Conservation (phyloP, 2,329 filamentous ascomycete genomes). For the Claviceps sp. region DNA sequence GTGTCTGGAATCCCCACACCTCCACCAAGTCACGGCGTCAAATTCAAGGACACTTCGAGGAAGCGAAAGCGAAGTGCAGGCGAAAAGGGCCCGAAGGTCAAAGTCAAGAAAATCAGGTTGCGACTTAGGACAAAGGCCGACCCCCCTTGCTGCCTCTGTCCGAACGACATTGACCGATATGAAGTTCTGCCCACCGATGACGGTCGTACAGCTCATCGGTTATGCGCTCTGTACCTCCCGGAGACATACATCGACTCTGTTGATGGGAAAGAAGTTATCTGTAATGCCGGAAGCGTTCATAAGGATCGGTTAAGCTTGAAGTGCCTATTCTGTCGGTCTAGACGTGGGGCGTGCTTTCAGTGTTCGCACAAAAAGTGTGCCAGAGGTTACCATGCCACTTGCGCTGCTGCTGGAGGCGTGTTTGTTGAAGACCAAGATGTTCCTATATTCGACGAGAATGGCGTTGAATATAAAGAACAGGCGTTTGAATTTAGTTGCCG, state of each 20-base stretch:
- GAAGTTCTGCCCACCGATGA: slow-evolving; percentile 80
- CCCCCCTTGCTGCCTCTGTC: slow-evolving; percentile 81
- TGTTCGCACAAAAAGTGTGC: slow-evolving; percentile 92
- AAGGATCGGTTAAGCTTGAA: slow-evolving; percentile 84
- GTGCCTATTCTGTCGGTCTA: slow-evolving; percentile 88
- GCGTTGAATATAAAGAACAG: slow-evolving; percentile 81
- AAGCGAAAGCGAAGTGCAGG: slow-evolving; percentile 43
- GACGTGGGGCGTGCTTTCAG: slow-evolving; percentile 92
- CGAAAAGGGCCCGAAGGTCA: slow-evolving; percentile 31
- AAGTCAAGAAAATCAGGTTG: slow-evolving; percentile 70
- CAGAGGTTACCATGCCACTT: slow-evolving; percentile 87
- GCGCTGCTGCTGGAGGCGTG: slow-evolving; percentile 81
- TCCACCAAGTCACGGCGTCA: slow-evolving; percentile 58
- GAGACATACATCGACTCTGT: slow-evolving; percentile 75
- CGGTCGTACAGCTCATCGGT: slow-evolving; percentile 71
- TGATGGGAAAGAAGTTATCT: slow-evolving; percentile 59
- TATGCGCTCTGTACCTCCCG: slow-evolving; percentile 82
- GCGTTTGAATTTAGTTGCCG: slow-evolving; percentile 90
- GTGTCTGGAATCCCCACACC: slow-evolving; percentile 64
- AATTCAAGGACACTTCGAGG: slow-evolving; percentile 42
- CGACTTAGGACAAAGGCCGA: slow-evolving; percentile 57
- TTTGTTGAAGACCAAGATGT: slow-evolving; percentile 80
- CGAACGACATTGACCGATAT: slow-evolving; percentile 73
- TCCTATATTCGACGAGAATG: slow-evolving; percentile 78
- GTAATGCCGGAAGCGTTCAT: slow-evolving; percentile 67